These are phyloP conservation scores for Acanthamoeba lenticulata DNA, from an alignment of 208 protist species.

Conservation along the genomic window DNA sequence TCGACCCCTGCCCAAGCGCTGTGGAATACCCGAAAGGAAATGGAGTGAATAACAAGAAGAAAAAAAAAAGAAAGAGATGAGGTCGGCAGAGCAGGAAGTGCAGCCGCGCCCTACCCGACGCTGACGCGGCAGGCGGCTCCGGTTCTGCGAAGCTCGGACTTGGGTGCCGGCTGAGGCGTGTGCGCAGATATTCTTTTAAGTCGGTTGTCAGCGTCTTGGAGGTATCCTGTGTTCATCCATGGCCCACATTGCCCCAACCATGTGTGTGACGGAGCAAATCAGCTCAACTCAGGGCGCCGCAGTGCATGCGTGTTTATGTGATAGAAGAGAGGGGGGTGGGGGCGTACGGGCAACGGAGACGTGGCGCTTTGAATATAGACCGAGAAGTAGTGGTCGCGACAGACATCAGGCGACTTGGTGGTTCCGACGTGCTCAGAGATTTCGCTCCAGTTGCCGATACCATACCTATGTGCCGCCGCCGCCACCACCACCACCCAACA, in stretches of 20 bases:
- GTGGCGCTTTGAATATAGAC: constrained; percentile 71
- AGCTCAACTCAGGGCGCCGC: no score
- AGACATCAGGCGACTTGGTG: constrained; percentile 83
- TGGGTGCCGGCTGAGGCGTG: background rate
- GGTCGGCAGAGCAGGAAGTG: background rate
- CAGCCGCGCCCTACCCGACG: background rate
- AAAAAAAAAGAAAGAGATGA: background rate
- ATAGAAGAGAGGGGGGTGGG: background rate
- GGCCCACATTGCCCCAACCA: background rate
- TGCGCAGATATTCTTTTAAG: constrained; percentile 40
- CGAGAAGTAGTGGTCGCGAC: constrained; percentile 80
- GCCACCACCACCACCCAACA: background rate
- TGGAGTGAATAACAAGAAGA: background rate
- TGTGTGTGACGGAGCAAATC: background rate
- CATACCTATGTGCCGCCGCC: constrained; percentile 32
- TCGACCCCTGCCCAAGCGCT: constrained; percentile 6
- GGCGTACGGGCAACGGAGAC: background rate
- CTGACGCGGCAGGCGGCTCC: background rate
- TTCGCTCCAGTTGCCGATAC: constrained; percentile 84
- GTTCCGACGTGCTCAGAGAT: constrained; percentile 80
- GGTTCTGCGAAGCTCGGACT: constrained; percentile 18
- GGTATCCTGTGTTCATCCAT: background rate
- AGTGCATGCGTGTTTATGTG: background rate
- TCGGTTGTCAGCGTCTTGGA: constrained; percentile 13
- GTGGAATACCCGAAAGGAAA: background rate